Evolutionary conservation across 1,284 basidiomycete species (phyloP), one percentile per base, ranked within the genome.

Genomic region (Cutaneotrichosporon sp.): DNA sequence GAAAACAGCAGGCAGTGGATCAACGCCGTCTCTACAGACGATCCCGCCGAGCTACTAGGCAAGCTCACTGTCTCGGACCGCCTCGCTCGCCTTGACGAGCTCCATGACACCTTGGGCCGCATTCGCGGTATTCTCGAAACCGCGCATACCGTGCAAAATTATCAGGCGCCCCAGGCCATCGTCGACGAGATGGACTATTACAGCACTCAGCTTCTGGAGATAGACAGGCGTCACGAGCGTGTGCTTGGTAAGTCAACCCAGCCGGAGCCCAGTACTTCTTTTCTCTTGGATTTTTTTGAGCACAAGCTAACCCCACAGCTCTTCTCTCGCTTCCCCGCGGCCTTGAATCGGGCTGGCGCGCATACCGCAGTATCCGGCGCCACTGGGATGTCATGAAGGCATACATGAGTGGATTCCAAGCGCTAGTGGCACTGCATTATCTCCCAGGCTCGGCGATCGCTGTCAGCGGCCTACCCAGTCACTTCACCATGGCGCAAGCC

Each of bases 51-150:
- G 12, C 42, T 68, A 5, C 38, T 72, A 0, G 71, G 71, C 9
- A 59, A 64, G 36, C 52, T 73, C 53, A 49, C 55, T 1, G 48
- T 68, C 4, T 69, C 63, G 35, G 69, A 73, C 51, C 59, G 66
- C 26, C 54, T 73, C 3, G 57, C 60, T 9, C 58, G 69, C 21
- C 45, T 67, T 2, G 61, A 62, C 10, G 68, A 68, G 43, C 60
- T 72, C 2, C 55, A 67, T 17, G 65, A 69, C 54, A 55, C 56
- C 2, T 39, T 63, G 36, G 38, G 41, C 5, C 57, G 66, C 20
- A 46, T 72, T 12, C 60, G 60, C 17, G 36, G 41, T 4, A 49
- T 56, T 1, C 48, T 72, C 12, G 68, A 68, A 13, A 61, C 50
- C 12, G 63, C 67, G 1, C 46, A 59, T 5, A 45, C 20, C 17